Evolutionary conservation across 169 alveolate species (phyloP), one percentile per base, ranked within the genome.

Genomic region (Cryptosporidium muris): DNA sequence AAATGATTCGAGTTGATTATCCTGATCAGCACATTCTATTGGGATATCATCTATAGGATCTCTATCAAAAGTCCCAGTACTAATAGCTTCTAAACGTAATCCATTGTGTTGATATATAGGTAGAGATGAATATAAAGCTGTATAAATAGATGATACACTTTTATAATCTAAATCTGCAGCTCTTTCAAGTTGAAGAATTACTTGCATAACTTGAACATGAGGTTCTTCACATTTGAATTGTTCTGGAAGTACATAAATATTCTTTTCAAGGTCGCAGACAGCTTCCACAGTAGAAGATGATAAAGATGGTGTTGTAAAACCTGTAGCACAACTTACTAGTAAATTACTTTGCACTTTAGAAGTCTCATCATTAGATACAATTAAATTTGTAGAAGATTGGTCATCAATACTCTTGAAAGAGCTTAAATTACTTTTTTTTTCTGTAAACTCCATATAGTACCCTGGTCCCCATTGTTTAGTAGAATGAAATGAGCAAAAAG

Each of bases 381-480:
- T 25, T 25, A 25, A 25, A 25, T 25, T 25, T 25, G 25, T 25
- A 25, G 25, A 25, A 25, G 25, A 25, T 25, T 25, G 25, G 0
- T 25, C 25, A 25, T 25, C 25, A 25, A 25, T 25, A 25, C 25
- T 25, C 25, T 25, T 25, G 25, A 25, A 25, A 25, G 25, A 25
- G 25, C 0, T 25, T 25, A 25, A 25, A 25, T 25, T 25, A 7
- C n/a, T 5, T 16, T 6, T 7, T 36, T 47, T 38, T n/a, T 64
- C 37, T 52, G 25, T 66, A 3, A 51, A 66, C 5, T 66, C 81
- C 54, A 66, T 12, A n/a, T 51, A 47, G 16, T 66, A 66, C 2
- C 81, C 81, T 3, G 14, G 60, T 14, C 81, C 81, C 81, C 81
- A 66, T 38, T 66, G 65, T 9, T 66, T 66, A 5, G 81, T 66